Evolutionary conservation across 108 stramenopile genomes (phyloP), one percentile per base, ranked within the genome.

Genomic region (Cafeteria roenbergensis): DNA sequence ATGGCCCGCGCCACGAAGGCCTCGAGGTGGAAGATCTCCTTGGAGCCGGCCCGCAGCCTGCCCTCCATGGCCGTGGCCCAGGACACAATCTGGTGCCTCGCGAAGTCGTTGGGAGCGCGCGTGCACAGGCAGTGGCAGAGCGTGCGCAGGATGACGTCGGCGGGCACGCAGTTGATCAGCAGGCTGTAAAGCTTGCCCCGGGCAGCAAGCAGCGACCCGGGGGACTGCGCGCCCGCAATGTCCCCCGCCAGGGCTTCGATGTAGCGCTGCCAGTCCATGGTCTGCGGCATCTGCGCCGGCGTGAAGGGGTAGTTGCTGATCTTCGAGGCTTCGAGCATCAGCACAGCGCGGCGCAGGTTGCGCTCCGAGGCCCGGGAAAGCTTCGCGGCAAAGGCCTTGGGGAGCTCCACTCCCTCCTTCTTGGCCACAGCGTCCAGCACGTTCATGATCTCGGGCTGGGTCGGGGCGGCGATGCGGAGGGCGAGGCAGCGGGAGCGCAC

Each of bases 1-100:
- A 98, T 95, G 77, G 85, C 93, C 79, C 93, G 93, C 50, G 93
- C 93, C 42, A 96, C 74, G 75, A 99, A 99, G 2, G 97, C 94
- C 73, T 99, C 97, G 63, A 99, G 73, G 77, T 99, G 97, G 77
- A 94, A 91, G 34, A 99, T 93, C 57, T 99, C 94, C 79, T 99
- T 99, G 73, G 82, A 80, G 36, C 97, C 94, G 78, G 75, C 68
- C 26, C 80, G 75, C 60, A 98, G 72, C 21, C 92, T 86, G 70
- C 91, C 90, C 74, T 94, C 94, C 75, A 95, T 96, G 73, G 91
- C 92, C 12, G 93, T 90, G 0, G 94, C 97, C 88, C 91, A 93
- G 57, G 80, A 73, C 28, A 89, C 65, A 17, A 96, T 88, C 63
- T 94, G 83, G 32, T 75, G 75, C 74, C 93, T 93, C 34, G 96